Base-by-base conservation (phyloP, 352 stramenopile genomes). In the Globisporangium canariense region DNA sequence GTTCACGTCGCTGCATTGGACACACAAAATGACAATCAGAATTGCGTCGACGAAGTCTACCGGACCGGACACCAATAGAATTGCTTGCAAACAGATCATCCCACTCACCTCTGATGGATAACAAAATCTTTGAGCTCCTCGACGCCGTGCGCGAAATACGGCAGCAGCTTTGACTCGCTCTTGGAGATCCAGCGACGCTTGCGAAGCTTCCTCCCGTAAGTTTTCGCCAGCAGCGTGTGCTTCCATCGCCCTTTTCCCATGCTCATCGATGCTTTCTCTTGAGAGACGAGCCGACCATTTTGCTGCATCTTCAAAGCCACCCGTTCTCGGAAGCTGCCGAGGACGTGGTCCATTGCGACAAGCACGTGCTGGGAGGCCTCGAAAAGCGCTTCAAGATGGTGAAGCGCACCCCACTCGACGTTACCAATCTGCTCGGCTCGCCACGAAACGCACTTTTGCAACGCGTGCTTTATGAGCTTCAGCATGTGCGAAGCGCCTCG, bases 221-320 rank as follows among this genome's bases (percentile, higher is more conserved):
- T 75, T 56, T 88, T 83, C 4, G 68, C 70, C 30, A 93, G 66
- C 32, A 93, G 65, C 10, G 79, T 74, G 51, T 66, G 89, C 10
- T 68, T 47, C 84, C 84, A 91, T 0, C 73, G 73, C 38, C 57
- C 46, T 36, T 60, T 65, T 4, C 32, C 58, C 9, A 56, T 7
- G 18, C 36, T 16, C 14, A 11, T 20, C 57, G 47, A 4, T 1
- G 41, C n/a, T 49, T 46, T 70, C 32, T 68, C 66, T 47, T 65
- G 65, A 9, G 36, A 11, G 3, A 68, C 8, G 4, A 68, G 20
- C 0, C 55, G 38, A 7, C 55, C 36, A 63, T 74, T 73, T 32
- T 52, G 61, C 62, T 93, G 84, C 75, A 93, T 88, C 61, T 89
- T 90, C 28, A 93, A 41, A 49, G 86, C 60, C 0, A 90, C 73